Conservation (phyloP, 1,284 basidiomycete species). For the Moesziomyces sp. region DNA sequence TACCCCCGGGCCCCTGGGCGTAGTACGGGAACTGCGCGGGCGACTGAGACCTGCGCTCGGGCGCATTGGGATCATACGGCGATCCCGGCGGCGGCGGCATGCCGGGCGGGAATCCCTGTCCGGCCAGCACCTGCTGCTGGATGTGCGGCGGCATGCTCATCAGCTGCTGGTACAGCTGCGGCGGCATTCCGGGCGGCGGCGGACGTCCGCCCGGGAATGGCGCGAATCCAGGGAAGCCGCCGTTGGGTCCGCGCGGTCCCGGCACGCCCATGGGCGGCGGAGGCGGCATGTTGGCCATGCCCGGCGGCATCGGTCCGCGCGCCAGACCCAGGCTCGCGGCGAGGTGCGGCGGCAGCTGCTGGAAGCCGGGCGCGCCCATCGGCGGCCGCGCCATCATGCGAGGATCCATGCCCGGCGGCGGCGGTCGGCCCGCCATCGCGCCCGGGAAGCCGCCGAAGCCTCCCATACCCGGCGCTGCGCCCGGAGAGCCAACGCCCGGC, state of each 20-base stretch:
- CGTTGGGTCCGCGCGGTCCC: constrained; percentile 23
- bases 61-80: constrained; percentile 28
- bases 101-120: constrained; percentile 29
- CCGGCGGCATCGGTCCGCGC: constrained; percentile 45
- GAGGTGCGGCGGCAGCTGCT: constrained; percentile 55
- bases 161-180: constrained; percentile 60
- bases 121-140: constrained; percentile 54
- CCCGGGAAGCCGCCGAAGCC: constrained; percentile 37
- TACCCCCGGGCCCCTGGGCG: constrained; percentile 6
- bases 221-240: constrained; percentile 32
- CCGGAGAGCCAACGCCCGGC: constrained; percentile 29
- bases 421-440: constrained; percentile 27
- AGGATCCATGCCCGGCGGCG: constrained; percentile 50
- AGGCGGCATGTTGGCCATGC: constrained; percentile 37
- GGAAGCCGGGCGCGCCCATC: constrained; percentile 41
- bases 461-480: constrained; percentile 19
- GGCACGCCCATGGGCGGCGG: constrained; percentile 36
- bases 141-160: constrained; percentile 61
- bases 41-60: constrained; percentile 12
- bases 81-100: constrained; percentile 30
- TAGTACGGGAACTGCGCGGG: constrained; percentile 38
- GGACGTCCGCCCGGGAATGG: constrained; percentile 33
- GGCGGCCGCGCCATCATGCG: constrained; percentile 49
- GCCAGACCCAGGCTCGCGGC: constrained; percentile 41
- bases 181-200: constrained; percentile 52